Evolutionary conservation across 805 yeast genomes (phyloP), one percentile per base, ranked within the genome.

Genomic region (Kuraishia molischiana): DNA sequence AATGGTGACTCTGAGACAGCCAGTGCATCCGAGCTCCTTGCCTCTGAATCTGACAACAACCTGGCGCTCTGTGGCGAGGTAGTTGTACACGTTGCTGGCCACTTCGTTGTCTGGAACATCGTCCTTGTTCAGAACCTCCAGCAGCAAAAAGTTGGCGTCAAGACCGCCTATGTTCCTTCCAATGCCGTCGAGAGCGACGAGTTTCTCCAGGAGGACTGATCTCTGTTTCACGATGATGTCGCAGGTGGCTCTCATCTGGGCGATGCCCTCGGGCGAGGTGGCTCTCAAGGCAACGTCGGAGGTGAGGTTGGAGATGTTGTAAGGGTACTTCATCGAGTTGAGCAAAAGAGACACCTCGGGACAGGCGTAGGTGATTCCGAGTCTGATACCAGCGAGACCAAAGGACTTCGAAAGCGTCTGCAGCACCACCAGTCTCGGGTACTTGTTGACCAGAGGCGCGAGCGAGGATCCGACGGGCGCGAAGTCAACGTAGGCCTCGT

Each of bases 401-500:
- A 92, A 92, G 0, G 97, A 81, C 54, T 92, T 92, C 15, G 97
- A 87, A 29, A 92, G 60, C 0, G 98, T 92, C 59, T 92, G 98
- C 56, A 89, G 64, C 10, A 85, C 95, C 14, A 84, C 87, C 38
- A 92, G 62, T 51, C 87, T 85, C 20, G 89, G 89, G 58, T 79
- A 77, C 50, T 79, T 70, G 56, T 78, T 85, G 2, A 87, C 97
- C 44, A 83, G 63, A 1, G 94, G 82, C 8, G 87, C 70, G 47
- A 79, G 55, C 0, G 96, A 85, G 6, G 82, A 70, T 10, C 83
- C 85, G 15, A 61, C 48, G 18, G 77, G 67, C 3, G 85, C 55
- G 56, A 92, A 92, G 55, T 92, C 98, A 38, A 92, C 74, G 55
- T 92, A 92, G 0, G 98, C 98, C 59, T 92, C 98, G 59, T 92